Evolutionary conservation across 805 yeast genomes (phyloP).

Genomic region (Candida nitratophila): DNA sequence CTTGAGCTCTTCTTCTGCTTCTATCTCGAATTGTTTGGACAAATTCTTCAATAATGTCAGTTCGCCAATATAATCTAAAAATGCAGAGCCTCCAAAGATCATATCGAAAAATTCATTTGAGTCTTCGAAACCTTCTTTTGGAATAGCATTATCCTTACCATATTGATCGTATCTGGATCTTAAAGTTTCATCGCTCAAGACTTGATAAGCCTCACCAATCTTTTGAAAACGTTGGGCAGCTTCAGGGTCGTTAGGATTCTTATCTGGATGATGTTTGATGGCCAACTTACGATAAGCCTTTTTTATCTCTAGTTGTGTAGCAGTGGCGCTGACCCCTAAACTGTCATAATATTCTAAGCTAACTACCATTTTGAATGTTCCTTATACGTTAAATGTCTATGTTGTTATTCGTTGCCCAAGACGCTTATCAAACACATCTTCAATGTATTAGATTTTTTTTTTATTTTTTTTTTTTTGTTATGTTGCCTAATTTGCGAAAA

Average conservation of each 20-base stretch:
- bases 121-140: constrained; percentile 71
- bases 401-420: too few species aligned
- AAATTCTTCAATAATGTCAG: constrained; percentile 60
- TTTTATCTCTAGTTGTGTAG: constrained; percentile 77
- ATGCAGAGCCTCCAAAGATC: constrained; percentile 82
- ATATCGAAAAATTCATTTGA: constrained; percentile 78
- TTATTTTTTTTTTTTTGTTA: too few species aligned
- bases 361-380: constrained; percentile 68
- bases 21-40: constrained; percentile 45
- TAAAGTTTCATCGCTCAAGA: constrained; percentile 64
- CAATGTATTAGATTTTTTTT: too few species aligned
- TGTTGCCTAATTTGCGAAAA: too few species aligned
- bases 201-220: constrained; percentile 65
- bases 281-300: constrained; percentile 92
- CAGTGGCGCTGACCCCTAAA: constrained; percentile 59
- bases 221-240: constrained; percentile 87
- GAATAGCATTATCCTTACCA: constrained; percentile 73
- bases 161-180: constrained; percentile 73
- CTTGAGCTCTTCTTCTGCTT: constrained; percentile 20
- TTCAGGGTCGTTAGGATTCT: constrained; percentile 87
- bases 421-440: too few species aligned
- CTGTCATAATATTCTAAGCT: constrained; percentile 86
- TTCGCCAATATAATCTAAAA: constrained; percentile 75
- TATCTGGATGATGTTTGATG: constrained; percentile 88
- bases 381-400: too few species aligned